Evolutionary conservation across 306 rosid species (phyloP).

Genomic region (cucumber (Cucumis sativus)): Cucumber_9930_V3 NC_026655.2:8410001-8410500

Average conservation of each 20-base stretch:
- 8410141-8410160: conserved; percentile 83
- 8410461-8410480: conserved; percentile 69
- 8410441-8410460: conserved; percentile 60
- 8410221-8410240: conserved; percentile 97
- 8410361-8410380: conserved; percentile 73
- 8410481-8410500: neutral
- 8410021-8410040: neutral
- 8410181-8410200: conserved; percentile 92
- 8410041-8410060: neutral
- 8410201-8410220: conserved; percentile 73
- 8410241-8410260: conserved; percentile 98
- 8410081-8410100: neutral
- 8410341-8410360: conserved; percentile 90
- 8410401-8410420: conserved; percentile 78
- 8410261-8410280: conserved; percentile 96
- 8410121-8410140: conserved; percentile 40
- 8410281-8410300: conserved; percentile 85
- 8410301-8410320: conserved; percentile 88
- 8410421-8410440: conserved; percentile 85
- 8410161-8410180: conserved; percentile 92
- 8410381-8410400: conserved; percentile 94
- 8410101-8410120: conserved; percentile 9
- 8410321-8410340: conserved; percentile 81
- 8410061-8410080: neutral
- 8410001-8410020: neutral